Evolutionary conservation across 208 protist species (phyloP), one percentile per base, ranked within the genome.

Genomic region (Wallacemonas collosoma): DNA sequence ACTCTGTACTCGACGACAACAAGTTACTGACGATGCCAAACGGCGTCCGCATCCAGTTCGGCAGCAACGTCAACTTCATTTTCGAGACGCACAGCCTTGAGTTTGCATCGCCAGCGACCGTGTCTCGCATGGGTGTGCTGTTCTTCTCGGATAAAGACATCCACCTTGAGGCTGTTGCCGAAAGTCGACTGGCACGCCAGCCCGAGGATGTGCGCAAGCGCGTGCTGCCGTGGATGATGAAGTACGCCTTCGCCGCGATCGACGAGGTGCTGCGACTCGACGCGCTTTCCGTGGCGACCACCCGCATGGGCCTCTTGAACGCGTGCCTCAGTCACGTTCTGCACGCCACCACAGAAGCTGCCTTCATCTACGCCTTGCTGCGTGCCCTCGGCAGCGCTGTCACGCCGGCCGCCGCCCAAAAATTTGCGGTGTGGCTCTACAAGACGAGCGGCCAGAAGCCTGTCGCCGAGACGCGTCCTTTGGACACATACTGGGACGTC

Each of bases 1-100:
- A 99, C 89, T 99, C 98, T 39, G 98, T 99, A 15, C 83, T 99
- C 36, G 98, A 99, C 78, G 98, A 99, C 80, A 99, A 99, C 91
- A 98, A 98, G 71, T 87, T 98, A 48, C 86, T 99, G 26, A 99
- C 98, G 41, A 94, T 99, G 75, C 97, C 98, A 6, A 99, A 99
- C 75, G 97, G 97, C 62, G 98, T 99, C 40, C 93, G 98, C 58
- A 96, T 99, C 43, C 97, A 98, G 70, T 99, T 99, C 83, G 85
- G 93, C 15, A 72, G 81, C 3, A 98, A 98, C 66, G 88, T 98
- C 39, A 98, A 98, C 81, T 96, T 99, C 78, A 71, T 98, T 47
- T 99, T 99, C 80, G 98, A 99, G 80, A 96, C 98, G n/a, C 90
- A 98, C 76, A 98, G 96, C 77, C 81, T 99, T 2, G 87, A 96